These are phyloP conservation scores for Centrapalus pauciflorus DNA, from an alignment of 129 eudicot species.

Conservation along the genomic window DNA sequence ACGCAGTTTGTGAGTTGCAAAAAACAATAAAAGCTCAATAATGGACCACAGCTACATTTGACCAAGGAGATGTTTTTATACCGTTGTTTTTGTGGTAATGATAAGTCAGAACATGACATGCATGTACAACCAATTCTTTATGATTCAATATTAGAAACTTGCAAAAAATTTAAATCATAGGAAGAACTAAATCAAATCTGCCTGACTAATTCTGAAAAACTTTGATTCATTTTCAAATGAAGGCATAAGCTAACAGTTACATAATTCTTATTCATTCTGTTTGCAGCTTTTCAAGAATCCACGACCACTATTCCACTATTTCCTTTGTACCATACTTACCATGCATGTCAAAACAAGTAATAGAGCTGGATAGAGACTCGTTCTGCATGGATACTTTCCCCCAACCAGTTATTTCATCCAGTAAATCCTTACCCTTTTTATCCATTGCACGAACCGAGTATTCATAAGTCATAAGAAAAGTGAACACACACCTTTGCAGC, in stretches of 20 bases:
- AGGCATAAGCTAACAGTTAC: not conserved
- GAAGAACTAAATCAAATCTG: not conserved
- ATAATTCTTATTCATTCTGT: too few species aligned
- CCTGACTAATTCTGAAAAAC: not conserved
- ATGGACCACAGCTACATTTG: not conserved
- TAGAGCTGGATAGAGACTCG: too few species aligned
- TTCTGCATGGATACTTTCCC: too few species aligned
- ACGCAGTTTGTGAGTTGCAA: too few species aligned
- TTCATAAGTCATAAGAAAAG: not conserved
- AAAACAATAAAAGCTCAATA: too few species aligned
- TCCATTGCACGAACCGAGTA: not conserved
- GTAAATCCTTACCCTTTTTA: not conserved
- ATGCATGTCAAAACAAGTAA: too few species aligned
- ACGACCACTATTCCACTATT: too few species aligned
- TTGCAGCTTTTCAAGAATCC: too few species aligned
- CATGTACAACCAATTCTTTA: not conserved
- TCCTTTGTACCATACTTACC: too few species aligned
- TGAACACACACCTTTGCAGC: slow-evolving; percentile 68
- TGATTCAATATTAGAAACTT: not conserved
- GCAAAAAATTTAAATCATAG: not conserved
- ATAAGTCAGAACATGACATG: not conserved
- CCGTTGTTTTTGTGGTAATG: not conserved
- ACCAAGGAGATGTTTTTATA: not conserved
- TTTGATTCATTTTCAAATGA: not conserved
- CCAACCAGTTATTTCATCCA: too few species aligned